Evolutionary conservation across 192 early-diverging fungal genomes (phyloP), one percentile per base, ranked within the genome.

Genomic region (Helicostylum pulchrum): DNA sequence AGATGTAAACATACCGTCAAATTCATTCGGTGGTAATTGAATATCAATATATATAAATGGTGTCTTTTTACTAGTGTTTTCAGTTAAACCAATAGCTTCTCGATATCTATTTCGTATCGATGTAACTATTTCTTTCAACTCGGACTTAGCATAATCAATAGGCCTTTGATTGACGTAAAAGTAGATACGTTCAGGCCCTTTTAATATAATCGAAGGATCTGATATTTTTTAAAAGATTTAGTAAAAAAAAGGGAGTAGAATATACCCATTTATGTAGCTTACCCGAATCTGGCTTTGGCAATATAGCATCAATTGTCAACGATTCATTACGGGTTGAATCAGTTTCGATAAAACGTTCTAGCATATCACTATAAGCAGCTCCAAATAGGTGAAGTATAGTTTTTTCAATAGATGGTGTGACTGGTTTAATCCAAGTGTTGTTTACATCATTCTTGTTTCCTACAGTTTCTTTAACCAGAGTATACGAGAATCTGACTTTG

Each of bases 161-260:
- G 77, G 77, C 50, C 73, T 70, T 26, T 59, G 50, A 44, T 78
- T 78, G 7, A 75, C 65, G 43, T 75, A 75, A 31, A 78, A 51
- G 54, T 69, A 78, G 4, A 64, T 57, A 56, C 44, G 61, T 43
- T 75, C 73, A 8, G 15, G 12, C 12, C 63, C 64, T 20, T 63
- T 66, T 21, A 55, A 72, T 15, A 71, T 53, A 12, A 62, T 11
- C 1, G 19, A 23, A 21, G 68, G 66, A 20, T 62, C 77, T 75
- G 49, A 53, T 50, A 20, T n/a, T 19, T 21, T 30, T 45, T 3
- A 12, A 17, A 23, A 52, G 8, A 7, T 9, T 31, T 14, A 26
- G 34, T 11, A 26, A 26, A 26, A 26, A 26, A 26, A 26, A 26
- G 26, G 26, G 26, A 2, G 26, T 0, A 26, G 26, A 2, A 26